A percentile compares a stretch with the other conserved stretches of the same genome.
These are phyloP conservation scores for Metschnikowia vanudenii DNA, from an alignment of 805 yeast genomes.

Conservation along the genomic window DNA sequence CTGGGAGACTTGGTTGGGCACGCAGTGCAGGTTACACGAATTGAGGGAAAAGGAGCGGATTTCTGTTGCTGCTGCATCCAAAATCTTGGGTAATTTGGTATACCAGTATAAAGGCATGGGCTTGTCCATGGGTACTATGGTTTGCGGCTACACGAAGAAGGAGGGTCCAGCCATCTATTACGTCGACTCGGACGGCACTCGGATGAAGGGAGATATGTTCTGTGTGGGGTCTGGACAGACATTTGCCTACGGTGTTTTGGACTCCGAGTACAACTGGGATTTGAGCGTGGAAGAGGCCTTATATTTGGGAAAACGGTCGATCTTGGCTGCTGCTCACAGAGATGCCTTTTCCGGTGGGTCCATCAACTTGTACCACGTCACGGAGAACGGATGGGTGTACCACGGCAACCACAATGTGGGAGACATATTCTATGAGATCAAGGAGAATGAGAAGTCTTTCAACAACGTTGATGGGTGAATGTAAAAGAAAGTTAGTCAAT, in stretches of 20 bases:
- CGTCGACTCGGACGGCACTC: conserved; percentile 95
- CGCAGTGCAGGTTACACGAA: conserved; percentile 94
- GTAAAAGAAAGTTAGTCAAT: too few species aligned
- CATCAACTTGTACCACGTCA: conserved; percentile 86
- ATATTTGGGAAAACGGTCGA: conserved; percentile 90
- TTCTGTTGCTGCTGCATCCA: conserved; percentile 94
- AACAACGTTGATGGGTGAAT: conserved; percentile 60
- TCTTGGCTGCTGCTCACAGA: conserved; percentile 96
- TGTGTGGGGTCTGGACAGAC: conserved; percentile 99
- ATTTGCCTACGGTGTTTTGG: conserved; percentile 97
- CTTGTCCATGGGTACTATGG: conserved; percentile 98
- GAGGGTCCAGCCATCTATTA: conserved; percentile 96
- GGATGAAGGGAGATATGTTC: conserved; percentile 90
- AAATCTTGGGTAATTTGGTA: conserved; percentile 85
- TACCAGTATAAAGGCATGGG: conserved; percentile 97
- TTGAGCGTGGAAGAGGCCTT: conserved; percentile 89
- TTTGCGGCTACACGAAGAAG: conserved; percentile 92
- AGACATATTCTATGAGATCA: conserved; percentile 85
- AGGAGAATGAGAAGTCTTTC: conserved; percentile 84
- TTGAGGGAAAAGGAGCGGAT: conserved; percentile 92
- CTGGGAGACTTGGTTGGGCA: conserved; percentile 99
- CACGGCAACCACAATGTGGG: conserved; percentile 96
- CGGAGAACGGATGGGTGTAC: conserved; percentile 91
- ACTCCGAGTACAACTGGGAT: conserved; percentile 90
- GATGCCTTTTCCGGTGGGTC: conserved; percentile 99